These are phyloP conservation scores for Penicillium hordei DNA, from an alignment of 2,329 filamentous ascomycete genomes.

Conservation along the genomic window DNA sequence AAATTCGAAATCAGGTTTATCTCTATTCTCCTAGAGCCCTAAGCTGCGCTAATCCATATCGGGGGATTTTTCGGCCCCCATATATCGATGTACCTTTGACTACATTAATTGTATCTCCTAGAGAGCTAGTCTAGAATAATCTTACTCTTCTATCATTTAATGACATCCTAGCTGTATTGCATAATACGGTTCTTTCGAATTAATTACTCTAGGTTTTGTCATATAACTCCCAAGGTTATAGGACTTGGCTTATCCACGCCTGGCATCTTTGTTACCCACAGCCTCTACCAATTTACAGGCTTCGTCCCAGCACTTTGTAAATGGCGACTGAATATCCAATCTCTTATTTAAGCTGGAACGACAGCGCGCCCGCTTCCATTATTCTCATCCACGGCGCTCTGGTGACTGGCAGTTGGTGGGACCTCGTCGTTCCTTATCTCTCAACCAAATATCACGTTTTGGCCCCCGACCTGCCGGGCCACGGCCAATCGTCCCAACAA, in stretches of 20 bases:
- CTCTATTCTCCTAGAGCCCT: too few relatives aligned
- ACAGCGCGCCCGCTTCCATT: background rate
- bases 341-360: background rate
- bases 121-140: background rate
- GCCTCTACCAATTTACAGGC: background rate
- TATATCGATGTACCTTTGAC: too few relatives aligned
- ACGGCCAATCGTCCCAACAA: background rate
- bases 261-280: background rate
- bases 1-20: too few relatives aligned
- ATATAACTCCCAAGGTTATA: background rate
- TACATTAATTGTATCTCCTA: background rate
- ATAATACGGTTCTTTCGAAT: background rate
- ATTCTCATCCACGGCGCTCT: background rate
- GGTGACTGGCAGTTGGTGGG: background rate
- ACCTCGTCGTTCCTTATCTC: background rate
- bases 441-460: background rate
- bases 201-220: background rate
- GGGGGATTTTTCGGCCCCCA: too few relatives aligned
- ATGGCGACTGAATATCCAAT: background rate
- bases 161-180: background rate
- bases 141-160: background rate
- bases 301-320: background rate
- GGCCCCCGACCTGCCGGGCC: background rate
- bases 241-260: background rate
- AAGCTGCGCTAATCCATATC: too few relatives aligned